A percentile compares a stretch with the other conserved stretches of the same genome.
Conservation (phyloP, 2,329 filamentous ascomycete species). For the Proliferodiscus dingleyae region DNA sequence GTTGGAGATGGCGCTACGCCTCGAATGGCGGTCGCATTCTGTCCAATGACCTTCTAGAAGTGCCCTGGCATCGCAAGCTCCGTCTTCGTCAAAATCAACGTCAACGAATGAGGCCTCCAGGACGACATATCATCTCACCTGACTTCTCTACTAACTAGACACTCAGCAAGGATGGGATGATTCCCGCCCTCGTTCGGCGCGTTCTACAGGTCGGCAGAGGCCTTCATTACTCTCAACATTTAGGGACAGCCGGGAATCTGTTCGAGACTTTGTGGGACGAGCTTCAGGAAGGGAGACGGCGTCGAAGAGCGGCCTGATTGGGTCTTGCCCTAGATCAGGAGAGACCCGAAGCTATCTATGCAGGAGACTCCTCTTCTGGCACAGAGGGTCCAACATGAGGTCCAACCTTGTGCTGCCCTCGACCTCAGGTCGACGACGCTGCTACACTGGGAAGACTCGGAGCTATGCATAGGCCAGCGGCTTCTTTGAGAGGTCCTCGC, state of each 20-base stretch:
- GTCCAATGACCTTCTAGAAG: slow-evolving; percentile 20
- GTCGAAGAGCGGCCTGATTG: slow-evolving; percentile 19
- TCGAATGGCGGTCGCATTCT: slow-evolving; percentile 6
- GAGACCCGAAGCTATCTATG: slow-evolving; percentile 28
- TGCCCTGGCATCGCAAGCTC: slow-evolving; percentile 14
- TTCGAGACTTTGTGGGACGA: slow-evolving; percentile 15
- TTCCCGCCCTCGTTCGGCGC: slow-evolving; percentile 17
- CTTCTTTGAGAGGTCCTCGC: slow-evolving; percentile 7
- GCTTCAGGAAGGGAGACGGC: slow-evolving; percentile 8
- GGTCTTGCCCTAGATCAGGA: slow-evolving; percentile 26
- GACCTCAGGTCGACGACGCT: slow-evolving; percentile 13
- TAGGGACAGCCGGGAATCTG: slow-evolving; percentile 18
- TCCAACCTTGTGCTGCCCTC: slow-evolving; percentile 22
- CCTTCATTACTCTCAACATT: slow-evolving; percentile 19
- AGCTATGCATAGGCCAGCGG: slow-evolving; percentile 12
- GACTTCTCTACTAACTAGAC: slow-evolving; percentile 21
- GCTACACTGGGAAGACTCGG: slow-evolving; percentile 17
- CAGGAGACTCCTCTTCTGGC: slow-evolving; percentile 30
- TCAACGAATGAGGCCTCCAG: slow-evolving; percentile 21
- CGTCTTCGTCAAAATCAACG: slow-evolving; percentile 17
- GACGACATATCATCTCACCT: slow-evolving; percentile 20
- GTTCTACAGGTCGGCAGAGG: slow-evolving; percentile 26
- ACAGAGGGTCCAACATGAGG: slow-evolving; percentile 15
- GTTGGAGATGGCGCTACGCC: slow-evolving; percentile 6
- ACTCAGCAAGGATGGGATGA: slow-evolving; percentile 19